Conservation (phyloP, 2,329 filamentous ascomycete species). For the Penicillium sp. region DNA sequence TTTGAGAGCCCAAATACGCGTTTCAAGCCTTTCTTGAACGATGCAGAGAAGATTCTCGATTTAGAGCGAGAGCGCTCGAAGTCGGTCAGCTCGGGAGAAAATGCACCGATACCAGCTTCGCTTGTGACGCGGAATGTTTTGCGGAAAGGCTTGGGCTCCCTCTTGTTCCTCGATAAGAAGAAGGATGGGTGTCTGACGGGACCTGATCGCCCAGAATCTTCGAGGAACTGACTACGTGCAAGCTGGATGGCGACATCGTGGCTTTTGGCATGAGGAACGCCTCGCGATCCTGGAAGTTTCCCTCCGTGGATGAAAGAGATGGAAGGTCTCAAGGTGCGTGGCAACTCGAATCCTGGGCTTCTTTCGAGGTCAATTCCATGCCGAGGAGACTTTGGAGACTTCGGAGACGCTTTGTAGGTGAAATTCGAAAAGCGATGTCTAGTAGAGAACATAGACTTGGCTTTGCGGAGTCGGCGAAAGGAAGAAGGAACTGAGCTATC, state of each 20-base stretch:
- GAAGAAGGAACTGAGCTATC: constrained; percentile 46
- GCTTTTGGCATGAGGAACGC: constrained; percentile 26
- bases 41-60: constrained; percentile 40
- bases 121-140: constrained; percentile 36
- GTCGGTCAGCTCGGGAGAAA: constrained; percentile 7
- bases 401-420: constrained; percentile 12
- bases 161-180: constrained; percentile 20
- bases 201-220: constrained; percentile 19
- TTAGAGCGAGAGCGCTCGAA: constrained; percentile 20
- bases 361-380: constrained; percentile 14
- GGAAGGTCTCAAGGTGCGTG: constrained; percentile 39
- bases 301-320: constrained; percentile 42
- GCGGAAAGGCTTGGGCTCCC: constrained; percentile 36
- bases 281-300: constrained; percentile 15
- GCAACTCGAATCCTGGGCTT: constrained; percentile 18
- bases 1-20: constrained; percentile 40
- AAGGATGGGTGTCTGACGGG: constrained; percentile 27
- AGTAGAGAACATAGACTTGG: constrained; percentile 49
- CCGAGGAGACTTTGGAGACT: constrained; percentile 7
- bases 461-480: constrained; percentile 46
- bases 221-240: constrained; percentile 40
- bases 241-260: constrained; percentile 43
- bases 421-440: constrained; percentile 30
- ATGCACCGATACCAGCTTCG: constrained; percentile 18
- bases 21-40: constrained; percentile 43